Evolutionary conservation across 306 rosid species (phyloP).

Genomic region (Cucurbita moschata): DNA sequence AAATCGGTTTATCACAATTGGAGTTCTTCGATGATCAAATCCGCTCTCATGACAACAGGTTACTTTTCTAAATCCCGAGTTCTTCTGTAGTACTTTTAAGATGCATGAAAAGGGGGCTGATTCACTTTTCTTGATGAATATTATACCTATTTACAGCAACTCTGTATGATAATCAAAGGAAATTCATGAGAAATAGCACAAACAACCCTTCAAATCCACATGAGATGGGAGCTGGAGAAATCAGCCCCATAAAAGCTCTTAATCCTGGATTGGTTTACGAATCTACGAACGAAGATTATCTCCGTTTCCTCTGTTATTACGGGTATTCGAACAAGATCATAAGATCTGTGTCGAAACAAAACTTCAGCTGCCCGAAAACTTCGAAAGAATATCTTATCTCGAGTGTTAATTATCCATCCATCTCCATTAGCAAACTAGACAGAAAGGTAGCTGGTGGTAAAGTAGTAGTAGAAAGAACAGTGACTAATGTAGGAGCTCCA

Average conservation of each 20-base stretch:
- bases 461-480: slow-evolving; percentile 40
- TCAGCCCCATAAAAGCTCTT: slow-evolving; percentile 62
- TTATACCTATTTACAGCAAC: slow-evolving; percentile 35
- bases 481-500: slow-evolving; percentile 56
- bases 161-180: slow-evolving; percentile 45
- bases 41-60: slow-evolving; percentile 98
- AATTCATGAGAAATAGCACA: slow-evolving; percentile 57
- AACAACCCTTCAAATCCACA: slow-evolving; percentile 44
- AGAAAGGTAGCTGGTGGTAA: slow-evolving; percentile 16
- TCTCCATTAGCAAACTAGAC: slow-evolving; percentile 42
- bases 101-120: not conserved
- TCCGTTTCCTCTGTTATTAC: slow-evolving; percentile 59
- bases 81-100: not conserved
- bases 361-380: slow-evolving; percentile 54
- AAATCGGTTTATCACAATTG: slow-evolving; percentile 45
- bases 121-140: not conserved
- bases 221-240: slow-evolving; percentile 81
- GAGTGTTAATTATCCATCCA: slow-evolving; percentile 70
- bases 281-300: slow-evolving; percentile 33
- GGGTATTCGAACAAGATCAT: slow-evolving; percentile 52
- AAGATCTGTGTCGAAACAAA: slow-evolving; percentile 40
- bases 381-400: slow-evolving; percentile 58
- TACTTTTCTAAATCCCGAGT: not conserved
- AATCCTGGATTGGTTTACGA: slow-evolving; percentile 80
- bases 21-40: slow-evolving; percentile 80